A percentile compares a stretch with the other conserved stretches of the same genome.
Evolutionary conservation across 768 basidiomycete genomes (phyloP).

Genomic region (Cystofilobasidium bisporidii): DNA sequence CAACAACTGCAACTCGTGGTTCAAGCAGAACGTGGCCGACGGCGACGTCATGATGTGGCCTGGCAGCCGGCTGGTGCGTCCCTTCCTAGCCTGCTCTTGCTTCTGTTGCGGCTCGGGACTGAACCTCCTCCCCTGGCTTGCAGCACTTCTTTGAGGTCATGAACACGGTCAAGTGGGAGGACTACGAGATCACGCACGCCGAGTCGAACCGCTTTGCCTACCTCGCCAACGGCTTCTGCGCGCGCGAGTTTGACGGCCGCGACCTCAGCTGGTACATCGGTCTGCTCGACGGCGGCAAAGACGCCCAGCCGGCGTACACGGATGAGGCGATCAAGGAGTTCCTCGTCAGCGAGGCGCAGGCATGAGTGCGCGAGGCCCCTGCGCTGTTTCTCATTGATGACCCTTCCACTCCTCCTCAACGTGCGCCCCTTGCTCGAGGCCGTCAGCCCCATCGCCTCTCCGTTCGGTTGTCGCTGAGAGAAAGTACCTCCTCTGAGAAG

Average conservation of each 20-base stretch:
- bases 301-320: neutral
- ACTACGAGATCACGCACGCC: conserved; percentile 27
- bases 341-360: too few species aligned
- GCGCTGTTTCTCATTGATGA: too few species aligned
- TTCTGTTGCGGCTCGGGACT: neutral
- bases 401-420: too few species aligned
- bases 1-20: conserved; percentile 30
- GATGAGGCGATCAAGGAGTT: conserved; percentile 8
- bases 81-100: too few species aligned
- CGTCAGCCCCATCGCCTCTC: too few species aligned
- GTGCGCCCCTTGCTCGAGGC: too few species aligned
- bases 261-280: conserved; percentile 8
- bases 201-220: conserved; percentile 27
- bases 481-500: too few species aligned
- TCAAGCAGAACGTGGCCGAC: conserved; percentile 29
- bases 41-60: conserved; percentile 26
- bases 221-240: conserved; percentile 25
- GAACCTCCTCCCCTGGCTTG: neutral
- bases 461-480: too few species aligned
- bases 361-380: too few species aligned
- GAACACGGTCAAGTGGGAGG: conserved; percentile 30
- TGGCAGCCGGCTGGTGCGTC: neutral
- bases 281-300: neutral
- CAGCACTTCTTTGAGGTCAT: conserved; percentile 22
- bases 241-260: conserved; percentile 18